Base-by-base conservation (phyloP, 495 filamentous ascomycete species). In the Penicillium simplicissimum region DNA sequence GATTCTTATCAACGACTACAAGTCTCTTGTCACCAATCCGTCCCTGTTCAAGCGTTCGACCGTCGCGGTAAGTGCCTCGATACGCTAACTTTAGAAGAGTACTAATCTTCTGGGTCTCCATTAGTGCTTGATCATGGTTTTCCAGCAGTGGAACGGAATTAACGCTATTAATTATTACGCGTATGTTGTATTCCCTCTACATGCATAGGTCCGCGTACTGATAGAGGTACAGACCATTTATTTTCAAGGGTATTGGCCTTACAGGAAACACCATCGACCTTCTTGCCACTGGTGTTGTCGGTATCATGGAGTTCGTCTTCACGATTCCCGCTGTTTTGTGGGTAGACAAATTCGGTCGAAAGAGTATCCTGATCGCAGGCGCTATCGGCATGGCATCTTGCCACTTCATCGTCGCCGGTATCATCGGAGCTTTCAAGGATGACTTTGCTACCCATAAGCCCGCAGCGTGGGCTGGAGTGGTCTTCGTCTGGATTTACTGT, bases 391-490 rank as follows among this genome's bases (percentile, higher is more conserved):
- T 91, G 88, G 61, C 85, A 86, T 69, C 82, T 88, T 69, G 57
- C n/a, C 57, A 61, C 48, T 34, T 67, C 15, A 85, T 90, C 71
- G 85, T 92, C 58, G 88, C 87, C 17, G 77, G 84, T 63, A 85
- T 92, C 63, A 80, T 87, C 23, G 88, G 82, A 49, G 82, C 77
- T 60, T 83, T 85, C 72, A 70, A 84, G 31, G 54, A 85, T 64
- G 70, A 80, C 31, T 93, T 88, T 87, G 62, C 63, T 2, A 66
- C 66, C 1, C 84, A 93, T 58, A 60, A 66, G 15, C 82, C 81
- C 5, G 87, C 85, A 3, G 89, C 87, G 1, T 92, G 89, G 89
- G 89, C 79, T 4, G 88, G 87, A n/a, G 83, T 89, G 10, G 82
- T 72, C 64, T 89, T 91, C 82, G 85, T 92, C 57, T 92, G 88